These are phyloP conservation scores for Neofusicoccum cordaticola DNA, from an alignment of 2,329 filamentous ascomycete genomes.

Conservation along the genomic window DNA sequence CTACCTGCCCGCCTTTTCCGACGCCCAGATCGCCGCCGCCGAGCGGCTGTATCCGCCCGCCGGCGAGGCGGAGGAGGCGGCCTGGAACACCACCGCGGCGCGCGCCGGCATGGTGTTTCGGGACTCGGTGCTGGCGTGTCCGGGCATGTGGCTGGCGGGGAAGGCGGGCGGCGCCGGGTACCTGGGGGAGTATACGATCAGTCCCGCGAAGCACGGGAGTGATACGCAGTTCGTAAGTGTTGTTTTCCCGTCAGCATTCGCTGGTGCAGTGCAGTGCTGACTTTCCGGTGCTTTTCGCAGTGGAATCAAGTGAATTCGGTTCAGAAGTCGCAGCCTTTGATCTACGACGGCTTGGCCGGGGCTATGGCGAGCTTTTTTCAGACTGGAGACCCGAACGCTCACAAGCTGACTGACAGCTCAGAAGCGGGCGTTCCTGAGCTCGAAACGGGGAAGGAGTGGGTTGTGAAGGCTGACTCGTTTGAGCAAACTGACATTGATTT, in stretches of 20 bases:
- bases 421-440: constrained; percentile 48
- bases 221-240: constrained; percentile 55
- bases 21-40: constrained; percentile 39
- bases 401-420: not conserved
- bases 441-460: constrained; percentile 47
- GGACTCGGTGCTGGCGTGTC: constrained; percentile 59
- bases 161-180: constrained; percentile 47
- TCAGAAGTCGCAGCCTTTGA: constrained; percentile 52
- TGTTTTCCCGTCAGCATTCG: no score
- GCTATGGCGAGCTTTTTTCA: constrained; percentile 61
- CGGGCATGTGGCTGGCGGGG: constrained; percentile 55
- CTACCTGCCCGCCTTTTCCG: constrained; percentile 51
- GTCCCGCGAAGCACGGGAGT: constrained; percentile 57
- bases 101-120: constrained; percentile 58
- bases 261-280: constrained; percentile 9
- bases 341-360: constrained; percentile 57
- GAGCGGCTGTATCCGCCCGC: constrained; percentile 48
- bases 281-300: constrained; percentile 19
- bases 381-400: constrained; percentile 56
- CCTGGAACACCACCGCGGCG: constrained; percentile 51
- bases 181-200: constrained; percentile 59
- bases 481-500: constrained; percentile 35
- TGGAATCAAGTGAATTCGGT: constrained; percentile 57
- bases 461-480: constrained; percentile 49
- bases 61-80: constrained; percentile 44